These are phyloP conservation scores for Arctium lappa DNA, from an alignment of 129 eudicot species.

Conservation along the genomic window DNA sequence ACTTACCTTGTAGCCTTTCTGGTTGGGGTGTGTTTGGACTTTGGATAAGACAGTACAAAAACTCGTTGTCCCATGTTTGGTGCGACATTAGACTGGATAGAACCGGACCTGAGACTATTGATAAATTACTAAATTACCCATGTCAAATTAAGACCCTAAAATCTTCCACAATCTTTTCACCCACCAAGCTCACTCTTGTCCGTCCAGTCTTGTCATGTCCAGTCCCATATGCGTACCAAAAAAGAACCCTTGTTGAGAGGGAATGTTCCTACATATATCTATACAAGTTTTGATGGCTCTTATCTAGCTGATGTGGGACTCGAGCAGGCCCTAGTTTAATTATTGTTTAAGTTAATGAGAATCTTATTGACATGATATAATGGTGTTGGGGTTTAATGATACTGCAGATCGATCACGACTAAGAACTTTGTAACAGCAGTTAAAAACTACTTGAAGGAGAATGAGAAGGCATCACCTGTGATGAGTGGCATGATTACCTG, in stretches of 20 bases:
- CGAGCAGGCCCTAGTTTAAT: background rate
- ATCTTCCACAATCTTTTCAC: too few species aligned
- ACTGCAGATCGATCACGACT: conserved; percentile 82
- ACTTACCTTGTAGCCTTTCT: background rate
- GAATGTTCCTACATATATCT: background rate
- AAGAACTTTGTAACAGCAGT: conserved; percentile 83
- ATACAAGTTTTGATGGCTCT: background rate
- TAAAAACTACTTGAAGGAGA: conserved; percentile 52
- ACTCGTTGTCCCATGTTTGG: too few species aligned
- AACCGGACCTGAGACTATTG: background rate
- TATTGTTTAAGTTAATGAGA: background rate
- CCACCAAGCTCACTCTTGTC: too few species aligned
- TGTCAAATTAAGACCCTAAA: background rate
- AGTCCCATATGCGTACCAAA: too few species aligned
- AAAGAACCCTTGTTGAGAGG: background rate
- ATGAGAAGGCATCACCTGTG: conserved; percentile 40
- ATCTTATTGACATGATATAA: background rate
- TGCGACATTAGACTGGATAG: too few species aligned
- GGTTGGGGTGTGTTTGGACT: too few species aligned
- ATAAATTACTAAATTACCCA: background rate
- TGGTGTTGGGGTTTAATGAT: background rate
- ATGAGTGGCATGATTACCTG: conserved; percentile 75
- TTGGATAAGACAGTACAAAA: too few species aligned
- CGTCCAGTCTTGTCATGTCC: too few species aligned
- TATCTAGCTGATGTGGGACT: background rate